Evolutionary conservation across 176 grass and related monocot genomes (phyloP), one percentile per base, ranked within the genome.

Genomic region (Leersia perrieri): DNA sequence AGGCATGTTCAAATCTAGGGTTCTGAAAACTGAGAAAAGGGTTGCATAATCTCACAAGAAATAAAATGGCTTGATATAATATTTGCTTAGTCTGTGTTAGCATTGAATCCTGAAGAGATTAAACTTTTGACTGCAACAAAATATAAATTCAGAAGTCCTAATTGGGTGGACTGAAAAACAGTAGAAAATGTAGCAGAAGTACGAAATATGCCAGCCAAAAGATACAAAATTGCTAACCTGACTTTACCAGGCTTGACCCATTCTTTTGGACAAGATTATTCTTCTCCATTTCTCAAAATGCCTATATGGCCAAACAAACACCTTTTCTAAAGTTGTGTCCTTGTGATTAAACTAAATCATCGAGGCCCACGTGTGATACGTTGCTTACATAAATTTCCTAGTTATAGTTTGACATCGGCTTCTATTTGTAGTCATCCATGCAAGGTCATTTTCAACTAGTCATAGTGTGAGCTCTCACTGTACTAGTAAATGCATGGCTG

Each of bases 401-500:
- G 22, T 60, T 47, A 68, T 75, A 68, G 79, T 25, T 49, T 70
- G 23, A 70, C 29, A 23, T 38, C n/a, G 13, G 53, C 36, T 78
- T 60, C 36, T 79, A 36, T 88, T 28, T 80, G 18, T 83, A 80
- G 87, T 79, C 75, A 80, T 88, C 62, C 38, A 80, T 74, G 49
- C 49, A 33, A 88, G 31, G 38, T 75, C 75, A 72, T 40, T 79
- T 84, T 84, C 63, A 80, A 68, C 75, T 75, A 70, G 49, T 75
- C 72, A 33, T 84, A 80, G 40, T 75, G 49, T 88, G 30, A 68
- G 36, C 75, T 89, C 13, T 84, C 64, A 85, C 63, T 5, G 13
- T 79, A 68, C 27, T 64, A 89, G 82, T 85, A 84, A 84, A 51
- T 85, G 77, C 87, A 76, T 76, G 71, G 44, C 87, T 85, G 53